A percentile compares a stretch with the other conserved stretches of the same genome.
Evolutionary conservation across 148 eudicot species (phyloP).

Genomic region (Camellia lanceoleosa): DNA sequence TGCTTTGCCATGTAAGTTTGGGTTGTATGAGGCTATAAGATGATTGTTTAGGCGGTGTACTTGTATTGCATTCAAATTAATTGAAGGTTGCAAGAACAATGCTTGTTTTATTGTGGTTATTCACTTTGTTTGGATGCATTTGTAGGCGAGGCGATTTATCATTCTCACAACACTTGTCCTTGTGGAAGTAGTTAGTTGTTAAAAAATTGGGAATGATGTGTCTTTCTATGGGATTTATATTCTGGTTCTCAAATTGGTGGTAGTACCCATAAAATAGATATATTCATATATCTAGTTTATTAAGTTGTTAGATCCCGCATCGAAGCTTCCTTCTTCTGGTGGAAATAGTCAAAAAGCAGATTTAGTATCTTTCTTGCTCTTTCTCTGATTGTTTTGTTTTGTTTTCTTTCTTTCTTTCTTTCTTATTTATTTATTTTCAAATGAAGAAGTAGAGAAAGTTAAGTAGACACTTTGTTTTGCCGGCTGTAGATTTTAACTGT

Average conservation of each 20-base stretch:
- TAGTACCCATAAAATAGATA: background rate
- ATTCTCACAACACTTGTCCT: background rate
- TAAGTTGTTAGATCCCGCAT: background rate
- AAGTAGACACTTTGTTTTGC: background rate
- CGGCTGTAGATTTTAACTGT: background rate
- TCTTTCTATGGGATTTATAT: background rate
- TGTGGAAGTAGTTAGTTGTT: background rate
- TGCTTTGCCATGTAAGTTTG: slow-evolving; percentile 6
- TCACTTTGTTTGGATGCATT: background rate
- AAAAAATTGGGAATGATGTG: background rate
- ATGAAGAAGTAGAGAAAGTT: background rate
- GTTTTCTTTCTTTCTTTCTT: background rate
- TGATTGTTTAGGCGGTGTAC: background rate
- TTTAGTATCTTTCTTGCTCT: background rate
- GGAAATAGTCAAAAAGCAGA: background rate
- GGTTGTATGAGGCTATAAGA: background rate
- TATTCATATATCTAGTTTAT: background rate
- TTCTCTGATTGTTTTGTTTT: background rate
- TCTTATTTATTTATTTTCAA: background rate
- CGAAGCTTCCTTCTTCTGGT: no score
- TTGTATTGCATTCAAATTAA: background rate
- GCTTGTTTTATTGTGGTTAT: background rate
- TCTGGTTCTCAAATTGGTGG: background rate
- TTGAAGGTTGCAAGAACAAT: background rate
- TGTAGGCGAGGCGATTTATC: background rate